Base-by-base conservation (phyloP, 164 flowering plant species). In the Vitis cinerea region DNA sequence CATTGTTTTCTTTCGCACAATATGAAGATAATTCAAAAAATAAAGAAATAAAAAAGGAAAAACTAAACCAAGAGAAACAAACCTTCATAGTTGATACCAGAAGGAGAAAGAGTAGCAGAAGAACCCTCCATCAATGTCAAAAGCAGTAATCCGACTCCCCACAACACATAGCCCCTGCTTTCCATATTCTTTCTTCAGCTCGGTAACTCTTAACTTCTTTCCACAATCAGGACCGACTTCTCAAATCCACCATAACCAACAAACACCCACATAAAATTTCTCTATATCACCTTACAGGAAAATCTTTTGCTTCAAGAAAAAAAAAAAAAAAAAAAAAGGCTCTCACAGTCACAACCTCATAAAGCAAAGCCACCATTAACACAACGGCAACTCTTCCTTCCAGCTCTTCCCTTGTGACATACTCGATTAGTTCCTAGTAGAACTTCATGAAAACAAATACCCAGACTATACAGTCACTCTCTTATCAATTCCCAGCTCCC, bases 11-110 rank as follows among this genome's bases (percentile, higher is more conserved):
- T 37, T 55, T 17, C 11, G 30, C 19, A 50, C 2, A 4, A 15
- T 6, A 12, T 27, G 49, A 51, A 71, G 44, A 57, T 19, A 49
- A 55, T 23, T 63, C 23, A 12, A 49, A 10, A 60, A 54, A 71
- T 63, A 14, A 16, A 68, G 57, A 48, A 54, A n/a, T 12, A 10
- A 15, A 8, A 23, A 4, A 66, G 4, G 16, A 53, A 37, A 23
- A 11, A 15, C 9, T 47, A 19, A 44, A 8, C 6, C 15, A 56
- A 67, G 49, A 63, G 66, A 70, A 47, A 77, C 87, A 71, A 52
- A 94, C 98, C 98, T 94, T 94, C 98, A 79, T 84, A 90, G 75
- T 94, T 94, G 1, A 91, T 71, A 61, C 98, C 98, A 75, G 89
- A 70, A 57, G 98, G 98, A 77, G 98, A 91, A 65, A 94, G 96